Conservation (phyloP, 148 eudicot genomes). For the Persicaria maculosa region DNA sequence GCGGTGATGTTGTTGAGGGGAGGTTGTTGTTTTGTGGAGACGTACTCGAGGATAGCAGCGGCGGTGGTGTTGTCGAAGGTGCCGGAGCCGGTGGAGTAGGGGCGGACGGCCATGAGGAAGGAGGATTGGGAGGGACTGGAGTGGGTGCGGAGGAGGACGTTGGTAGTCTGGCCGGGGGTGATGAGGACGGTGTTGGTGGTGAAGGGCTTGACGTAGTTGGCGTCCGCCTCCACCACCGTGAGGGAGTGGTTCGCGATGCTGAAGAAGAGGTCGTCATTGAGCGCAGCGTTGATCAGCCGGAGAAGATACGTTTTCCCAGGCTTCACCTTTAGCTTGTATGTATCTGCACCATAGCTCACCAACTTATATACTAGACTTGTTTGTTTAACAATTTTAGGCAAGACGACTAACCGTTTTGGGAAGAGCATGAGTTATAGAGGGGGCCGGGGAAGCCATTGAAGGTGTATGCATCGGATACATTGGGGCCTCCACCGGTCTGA, state of each 20-base stretch:
- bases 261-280: conserved; percentile 66
- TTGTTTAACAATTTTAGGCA: no score
- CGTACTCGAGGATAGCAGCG: conserved; percentile 46
- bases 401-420: conserved; percentile 29
- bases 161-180: conserved; percentile 61
- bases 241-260: conserved; percentile 50
- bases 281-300: conserved; percentile 64
- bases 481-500: conserved; percentile 48
- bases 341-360: not conserved
- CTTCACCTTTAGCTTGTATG: not conserved
- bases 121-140: conserved; percentile 20
- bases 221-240: conserved; percentile 58
- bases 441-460: conserved; percentile 61
- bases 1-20: not conserved
- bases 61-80: conserved; percentile 60
- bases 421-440: conserved; percentile 42
- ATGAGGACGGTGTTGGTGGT: conserved; percentile 36
- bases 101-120: conserved; percentile 54
- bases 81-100: conserved; percentile 54
- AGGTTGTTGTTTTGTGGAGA: conserved; percentile 1
- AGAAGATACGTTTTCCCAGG: conserved; percentile 43
- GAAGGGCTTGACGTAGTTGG: conserved; percentile 53
- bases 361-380: not conserved
- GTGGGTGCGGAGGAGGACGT: conserved; percentile 49
- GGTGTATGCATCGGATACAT: conserved; percentile 54